A percentile compares a stretch with the other conserved stretches of the same genome.
These are phyloP conservation scores for Geotrichum candidum DNA, from an alignment of 1,139 yeast genomes.

Conservation along the genomic window DNA sequence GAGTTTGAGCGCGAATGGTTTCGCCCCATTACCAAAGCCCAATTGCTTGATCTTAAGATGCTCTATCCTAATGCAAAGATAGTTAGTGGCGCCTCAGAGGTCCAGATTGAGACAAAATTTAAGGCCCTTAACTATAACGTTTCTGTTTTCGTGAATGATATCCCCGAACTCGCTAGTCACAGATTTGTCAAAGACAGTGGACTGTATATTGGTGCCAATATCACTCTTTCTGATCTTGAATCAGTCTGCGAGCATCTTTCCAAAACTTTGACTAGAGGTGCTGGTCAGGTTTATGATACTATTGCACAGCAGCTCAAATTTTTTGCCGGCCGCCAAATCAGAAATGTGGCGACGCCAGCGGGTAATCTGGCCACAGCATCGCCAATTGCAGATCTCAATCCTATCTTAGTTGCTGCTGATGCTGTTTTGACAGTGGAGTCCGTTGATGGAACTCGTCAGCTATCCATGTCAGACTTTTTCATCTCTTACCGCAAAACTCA, in stretches of 20 bases:
- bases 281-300: conserved; percentile 36
- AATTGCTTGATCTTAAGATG: conserved; percentile 35
- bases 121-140: conserved; percentile 40
- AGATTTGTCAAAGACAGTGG: conserved; percentile 37
- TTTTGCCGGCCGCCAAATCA: conserved; percentile 45
- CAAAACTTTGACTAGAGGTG: conserved; percentile 20
- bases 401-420: conserved; percentile 40
- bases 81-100: conserved; percentile 45
- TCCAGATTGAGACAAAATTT: conserved; percentile 43
- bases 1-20: conserved; percentile 33
- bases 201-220: conserved; percentile 39
- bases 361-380: conserved; percentile 46
- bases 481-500: conserved; percentile 40
- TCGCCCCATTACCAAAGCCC: conserved; percentile 38
- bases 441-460: conserved; percentile 25
- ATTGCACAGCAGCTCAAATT: conserved; percentile 40
- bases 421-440: conserved; percentile 37
- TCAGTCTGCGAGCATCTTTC: conserved; percentile 32
- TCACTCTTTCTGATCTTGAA: conserved; percentile 39
- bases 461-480: conserved; percentile 40
- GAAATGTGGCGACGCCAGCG: conserved; percentile 46
- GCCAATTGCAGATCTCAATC: conserved; percentile 45
- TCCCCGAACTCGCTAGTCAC: conserved; percentile 36
- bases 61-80: conserved; percentile 38
- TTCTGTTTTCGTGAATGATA: conserved; percentile 39